Evolutionary conservation across 1,284 basidiomycete genomes (phyloP).

Genomic region (Ustilago lituana): DNA sequence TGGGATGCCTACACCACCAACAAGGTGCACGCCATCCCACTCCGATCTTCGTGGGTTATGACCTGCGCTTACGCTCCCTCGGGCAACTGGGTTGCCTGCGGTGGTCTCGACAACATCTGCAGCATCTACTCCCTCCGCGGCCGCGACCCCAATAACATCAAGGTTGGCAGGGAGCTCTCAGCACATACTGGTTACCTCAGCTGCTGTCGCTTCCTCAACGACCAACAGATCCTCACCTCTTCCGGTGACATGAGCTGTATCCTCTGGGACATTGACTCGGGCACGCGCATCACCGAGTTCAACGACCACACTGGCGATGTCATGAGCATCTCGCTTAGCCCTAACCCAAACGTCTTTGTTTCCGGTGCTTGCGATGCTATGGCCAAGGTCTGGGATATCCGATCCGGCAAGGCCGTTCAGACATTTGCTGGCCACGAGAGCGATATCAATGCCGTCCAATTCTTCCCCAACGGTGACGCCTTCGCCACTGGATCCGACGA

Average conservation of each 20-base stretch:
- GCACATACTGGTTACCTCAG: conserved; percentile 97
- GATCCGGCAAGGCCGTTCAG: conserved; percentile 94
- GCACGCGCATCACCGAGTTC: conserved; percentile 93
- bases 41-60: conserved; percentile 99
- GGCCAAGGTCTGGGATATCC: conserved; percentile 98
- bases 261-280: conserved; percentile 99
- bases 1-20: conserved; percentile 99
- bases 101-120: conserved; percentile 98
- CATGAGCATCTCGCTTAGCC: conserved; percentile 88
- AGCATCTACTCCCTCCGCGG: conserved; percentile 90
- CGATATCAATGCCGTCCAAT: conserved; percentile 99
- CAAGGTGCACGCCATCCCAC: conserved; percentile 98
- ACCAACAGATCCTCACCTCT: conserved; percentile 94
- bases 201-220: conserved; percentile 98
- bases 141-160: conserved; percentile 68
- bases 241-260: conserved; percentile 99
- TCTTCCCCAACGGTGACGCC: conserved; percentile 98
- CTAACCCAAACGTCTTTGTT: conserved; percentile 94
- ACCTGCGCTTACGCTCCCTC: conserved; percentile 98
- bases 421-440: conserved; percentile 98
- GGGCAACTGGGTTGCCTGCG: conserved; percentile 95
- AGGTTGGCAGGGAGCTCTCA: conserved; percentile 81
- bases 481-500: conserved; percentile 99
- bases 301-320: conserved; percentile 99
- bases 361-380: conserved; percentile 98